Percentiles rank a stretch among this genome's conserved stretches.
These are phyloP conservation scores for Talaromyces adpressus DNA, from an alignment of 495 filamentous ascomycete genomes.

Conservation along the genomic window DNA sequence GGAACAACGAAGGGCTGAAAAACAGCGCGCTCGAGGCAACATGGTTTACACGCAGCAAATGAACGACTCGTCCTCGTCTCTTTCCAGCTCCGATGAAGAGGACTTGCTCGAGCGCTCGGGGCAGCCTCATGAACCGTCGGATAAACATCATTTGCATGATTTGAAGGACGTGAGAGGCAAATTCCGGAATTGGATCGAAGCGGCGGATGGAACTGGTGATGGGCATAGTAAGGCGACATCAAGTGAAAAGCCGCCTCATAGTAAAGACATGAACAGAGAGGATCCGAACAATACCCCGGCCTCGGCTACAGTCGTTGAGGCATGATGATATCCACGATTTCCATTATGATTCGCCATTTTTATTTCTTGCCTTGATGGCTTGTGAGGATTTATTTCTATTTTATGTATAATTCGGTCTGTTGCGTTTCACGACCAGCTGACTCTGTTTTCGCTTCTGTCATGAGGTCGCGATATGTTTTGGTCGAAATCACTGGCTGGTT, in stretches of 20 bases:
- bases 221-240: background rate
- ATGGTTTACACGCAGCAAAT: constrained; percentile 61
- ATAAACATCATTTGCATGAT: constrained; percentile 23
- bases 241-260: background rate
- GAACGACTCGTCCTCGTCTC: constrained; percentile 38
- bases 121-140: constrained; percentile 1
- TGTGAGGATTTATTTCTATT: background rate
- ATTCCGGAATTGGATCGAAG: constrained; percentile 26
- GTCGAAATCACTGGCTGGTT: background rate
- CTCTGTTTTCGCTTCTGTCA: background rate
- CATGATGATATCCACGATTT: background rate
- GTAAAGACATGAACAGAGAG: background rate
- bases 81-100: constrained; percentile 72
- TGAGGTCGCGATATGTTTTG: background rate
- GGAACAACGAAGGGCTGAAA: constrained; percentile 51
- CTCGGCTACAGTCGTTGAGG: background rate
- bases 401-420: background rate
- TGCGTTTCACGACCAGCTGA: background rate
- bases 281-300: background rate
- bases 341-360: background rate
- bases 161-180: constrained; percentile 38
- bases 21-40: constrained; percentile 55
- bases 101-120: constrained; percentile 53
- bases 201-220: background rate
- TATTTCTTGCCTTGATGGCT: background rate